Evolutionary conservation across 1,139 yeast genomes (phyloP), one percentile per base, ranked within the genome.

Genomic region (Yamadazyma blattariae): DNA sequence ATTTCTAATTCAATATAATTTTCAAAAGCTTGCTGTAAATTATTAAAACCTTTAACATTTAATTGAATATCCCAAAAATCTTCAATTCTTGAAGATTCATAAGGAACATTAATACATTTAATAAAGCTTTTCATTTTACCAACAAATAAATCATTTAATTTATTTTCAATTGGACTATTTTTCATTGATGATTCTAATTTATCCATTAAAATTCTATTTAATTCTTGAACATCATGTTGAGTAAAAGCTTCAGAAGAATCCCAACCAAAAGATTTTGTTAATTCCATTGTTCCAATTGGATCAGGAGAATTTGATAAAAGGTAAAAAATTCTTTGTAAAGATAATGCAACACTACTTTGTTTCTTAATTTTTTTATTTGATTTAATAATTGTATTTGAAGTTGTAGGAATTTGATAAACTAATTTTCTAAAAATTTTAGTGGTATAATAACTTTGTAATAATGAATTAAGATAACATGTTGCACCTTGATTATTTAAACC

Each of bases 21-120:
- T 37, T 78, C 75, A 57, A 92, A 92, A 0, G 97, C 82, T 34
- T 82, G 82, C 42, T 76, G 69, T 31, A 92, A 70, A 47, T 79
- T 79, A 38, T 69, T 72, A 69, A 89, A 74, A 21, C 92, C 88
- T 56, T 87, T 88, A 17, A 92, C 99, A 53, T 92, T 92, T 47
- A 92, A 69, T 58, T 94, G 98, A 43, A 92, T 85, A 64, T 92
- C 98, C 99, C 99, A 92, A 52, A 87, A 92, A 53, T 94, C 98
- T 59, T 92, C 99, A 6, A 75, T 79, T 45, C 97, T 73, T 3
- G 96, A 81, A 17, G 96, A 85, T 61, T 92, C 98, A 57, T 87
- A 92, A 34, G 92, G 90, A n/a, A 92, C 97, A 56, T 90, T 78
- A 33, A 92, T 79, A 64, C 99, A 92, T 56, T 87, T 85, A 52